Base-by-base conservation (phyloP, 495 filamentous ascomycete genomes). In the Annulohypoxylon maeteangense region DNA sequence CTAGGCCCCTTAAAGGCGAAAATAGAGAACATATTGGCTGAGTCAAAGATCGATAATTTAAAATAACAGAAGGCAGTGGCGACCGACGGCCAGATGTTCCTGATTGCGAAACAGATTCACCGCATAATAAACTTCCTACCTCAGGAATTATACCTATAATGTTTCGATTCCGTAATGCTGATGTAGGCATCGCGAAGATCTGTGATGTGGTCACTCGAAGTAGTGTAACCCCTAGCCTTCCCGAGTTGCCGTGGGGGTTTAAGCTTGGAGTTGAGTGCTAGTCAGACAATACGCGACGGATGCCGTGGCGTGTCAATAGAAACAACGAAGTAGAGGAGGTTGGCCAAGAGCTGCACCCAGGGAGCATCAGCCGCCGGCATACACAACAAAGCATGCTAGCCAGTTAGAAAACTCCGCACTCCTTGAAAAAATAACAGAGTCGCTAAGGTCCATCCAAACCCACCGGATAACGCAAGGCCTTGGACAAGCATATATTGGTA, bases 401-500 rank as follows among this genome's bases (percentile, higher is more conserved):
- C 48, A 47, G 3, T 54, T 11, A 56, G 25, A 47, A 22, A 44
- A n/a, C n/a, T 20, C 36, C 63, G 82, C 88, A 81, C 65, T 91
- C 88, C 50, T 80, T 14, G n/a, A 42, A 84, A 78, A 16, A 87
- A 75, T 40, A 84, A 73, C 4, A 84, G 56, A 16, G 83, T 85
- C 36, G 92, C 82, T 1, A 77, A 75, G 68, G 86, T 79, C n/a
- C 93, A 68, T 74, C 93, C 92, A 84, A 87, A 90, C 0, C 91
- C 91, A 4, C 91, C 90, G 14, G 85, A 83, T 75, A 90, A 81
- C 0, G 88, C 83, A 64, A 88, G 90, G 12, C 91, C 92, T 57
- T 85, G 71, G 18, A 89, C 79, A 36, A 94, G 86, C 0, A 89
- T 90, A 76, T 82, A 83, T 78, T 94, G 91, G 70, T 90, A 87